Conservation (phyloP, 495 filamentous ascomycete species). For the Tuber brumale region DNA sequence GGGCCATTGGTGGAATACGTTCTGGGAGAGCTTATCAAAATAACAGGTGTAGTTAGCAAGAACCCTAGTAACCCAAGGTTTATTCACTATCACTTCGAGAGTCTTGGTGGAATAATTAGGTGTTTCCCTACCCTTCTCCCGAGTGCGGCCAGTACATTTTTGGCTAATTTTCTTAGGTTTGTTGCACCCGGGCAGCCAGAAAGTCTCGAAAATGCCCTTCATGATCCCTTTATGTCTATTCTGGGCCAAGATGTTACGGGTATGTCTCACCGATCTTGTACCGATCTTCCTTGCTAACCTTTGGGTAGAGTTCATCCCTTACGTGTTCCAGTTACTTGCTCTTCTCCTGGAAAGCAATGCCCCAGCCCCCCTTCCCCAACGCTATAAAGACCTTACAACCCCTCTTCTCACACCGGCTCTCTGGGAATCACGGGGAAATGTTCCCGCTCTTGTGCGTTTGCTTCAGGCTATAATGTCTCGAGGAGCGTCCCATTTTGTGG, state of each 20-base stretch:
- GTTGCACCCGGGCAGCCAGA: conserved; percentile 60
- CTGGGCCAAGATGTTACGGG: conserved; percentile 74
- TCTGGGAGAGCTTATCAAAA: conserved; percentile 69
- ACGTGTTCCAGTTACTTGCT: conserved; percentile 91
- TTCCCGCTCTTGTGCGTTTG: conserved; percentile 79
- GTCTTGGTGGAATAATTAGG: conserved; percentile 87
- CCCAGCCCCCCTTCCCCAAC: conserved; percentile 61
- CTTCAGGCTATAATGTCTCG: conserved; percentile 77
- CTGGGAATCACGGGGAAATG: conserved; percentile 89
- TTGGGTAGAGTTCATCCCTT: conserved; percentile 78
- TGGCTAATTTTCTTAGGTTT: conserved; percentile 49
- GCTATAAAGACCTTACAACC: conserved; percentile 67
- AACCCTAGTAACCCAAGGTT: conserved; percentile 98
- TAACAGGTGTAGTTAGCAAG: conserved; percentile 76
- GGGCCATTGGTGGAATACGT: conserved; percentile 63
- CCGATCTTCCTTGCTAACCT: conserved; percentile 1
- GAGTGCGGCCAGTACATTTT: background rate
- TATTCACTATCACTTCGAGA: conserved; percentile 97
- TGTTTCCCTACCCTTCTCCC: conserved; percentile 39
- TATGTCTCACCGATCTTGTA: conserved; percentile 40
- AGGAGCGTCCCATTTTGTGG: conserved; percentile 61
- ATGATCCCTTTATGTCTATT: conserved; percentile 66
- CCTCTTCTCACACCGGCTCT: conserved; percentile 66
- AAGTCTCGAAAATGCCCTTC: conserved; percentile 70
- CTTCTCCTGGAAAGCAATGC: conserved; percentile 79